Evolutionary conservation across 139 green algal genomes (phyloP), one percentile per base, ranked within the genome.

Genomic region (Raphidocelis subcapitata): DNA sequence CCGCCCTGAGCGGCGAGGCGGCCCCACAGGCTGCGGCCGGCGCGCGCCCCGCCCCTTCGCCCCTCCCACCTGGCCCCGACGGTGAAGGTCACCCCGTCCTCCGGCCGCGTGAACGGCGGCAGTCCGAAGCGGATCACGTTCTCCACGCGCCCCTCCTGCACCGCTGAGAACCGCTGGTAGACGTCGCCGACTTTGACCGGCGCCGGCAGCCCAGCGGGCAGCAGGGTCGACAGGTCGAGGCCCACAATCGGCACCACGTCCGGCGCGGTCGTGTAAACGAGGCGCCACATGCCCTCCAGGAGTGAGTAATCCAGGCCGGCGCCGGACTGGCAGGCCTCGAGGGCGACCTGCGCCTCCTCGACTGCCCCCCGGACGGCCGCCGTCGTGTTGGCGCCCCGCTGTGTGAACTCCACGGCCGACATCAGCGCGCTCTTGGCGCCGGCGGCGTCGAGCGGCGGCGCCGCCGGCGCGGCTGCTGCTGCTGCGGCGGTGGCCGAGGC

Each of bases 121-220:
- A 80, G 52, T 21, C 65, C 77, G 59, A 89, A 73, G 35, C 83
- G 18, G 24, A 89, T 86, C 60, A 87, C 81, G 70, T 89, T 89
- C 51, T 87, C 72, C 33, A 87, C 75, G 15, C 66, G 46, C 5
- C 84, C 84, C n/a, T 61, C 54, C n/a, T 76, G 65, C 15, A 72
- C 69, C 12, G 47, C 18, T 4, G 64, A 77, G 73, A 89, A 89
- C 18, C 67, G 62, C 79, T 89, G 84, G 63, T 83, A 89, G 26
- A 89, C 82, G 47, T 81, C 49, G n/a, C 84, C 84, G 0, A 87
- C 75, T 10, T 54, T 28, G 10, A 80, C 28, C 61, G 70, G 70
- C 37, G 59, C 52, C 29, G 76, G 69, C 24, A 68, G 26, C 28
- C 33, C 28, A 72, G 63, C 29, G 76, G 49, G 16, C 65, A 65